Evolutionary conservation across 179 eudicot genomes (phyloP), one percentile per base, ranked within the genome.

Genomic region (Spergularia azorica): DNA sequence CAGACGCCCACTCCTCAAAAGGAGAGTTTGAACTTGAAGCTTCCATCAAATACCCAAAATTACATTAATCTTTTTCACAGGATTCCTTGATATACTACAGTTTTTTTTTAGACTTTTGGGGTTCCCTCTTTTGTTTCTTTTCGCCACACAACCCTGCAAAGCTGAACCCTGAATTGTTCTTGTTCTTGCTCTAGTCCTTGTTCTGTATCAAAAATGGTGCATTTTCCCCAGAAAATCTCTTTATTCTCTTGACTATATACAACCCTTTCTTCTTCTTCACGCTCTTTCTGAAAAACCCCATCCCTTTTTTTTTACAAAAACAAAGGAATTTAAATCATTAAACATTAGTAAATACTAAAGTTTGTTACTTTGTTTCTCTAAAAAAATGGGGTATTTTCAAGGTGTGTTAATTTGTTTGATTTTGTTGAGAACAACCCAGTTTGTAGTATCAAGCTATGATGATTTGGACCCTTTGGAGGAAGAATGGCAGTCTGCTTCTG

Each of bases 401-500:
- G 79, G 48, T 74, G 72, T 64, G 54, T 61, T 74, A 3, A 18
- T 78, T n/a, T 74, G 65, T 57, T 64, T 74, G 4, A 20, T 82
- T 1, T 43, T 82, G 26, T 32, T 70, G 21, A 79, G 55, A 74
- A 18, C 75, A 39, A 14, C 63, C 36, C 63, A 57, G 11, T 74
- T 63, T 63, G 71, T 57, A 36, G 63, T 51, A 9, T 32, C 74
- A 0, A 70, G 84, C n/a, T 76, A 62, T 75, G 88, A 82, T 64
- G 85, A 85, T 76, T 74, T 70, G 62, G 85, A 85, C 6, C 80
- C 77, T 14, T 60, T 64, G 6, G 87, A 85, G n/a, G 84, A 70
- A 67, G 85, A 79, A 43, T 89, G 92, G 89, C 84, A 74, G 41
- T 84, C 90, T 65, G 90, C 86, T 46, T 75, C 90, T 14, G 89